phyloP scores from a whole-genome alignment of 1,139 yeast genomes.

The Lodderomyces metapsilosis region DNA sequence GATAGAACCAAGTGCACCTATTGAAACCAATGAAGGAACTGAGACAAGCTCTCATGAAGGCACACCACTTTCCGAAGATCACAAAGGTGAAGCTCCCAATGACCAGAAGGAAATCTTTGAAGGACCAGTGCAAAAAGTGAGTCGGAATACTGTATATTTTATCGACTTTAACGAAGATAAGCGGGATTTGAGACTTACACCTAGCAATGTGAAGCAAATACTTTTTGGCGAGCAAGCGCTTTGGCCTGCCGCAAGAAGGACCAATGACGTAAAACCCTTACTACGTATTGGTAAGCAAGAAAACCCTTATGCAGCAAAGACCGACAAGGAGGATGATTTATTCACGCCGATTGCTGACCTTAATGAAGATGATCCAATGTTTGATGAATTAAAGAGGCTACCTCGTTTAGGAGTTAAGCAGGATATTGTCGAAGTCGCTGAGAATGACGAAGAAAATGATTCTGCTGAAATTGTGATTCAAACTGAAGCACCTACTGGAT shows the following conservation, averaged over 20 bases:
- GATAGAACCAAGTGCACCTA: not conserved
- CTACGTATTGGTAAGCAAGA: slow-evolving; percentile 44
- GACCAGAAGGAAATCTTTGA: slow-evolving; percentile 36
- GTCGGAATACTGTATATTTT: slow-evolving; percentile 48
- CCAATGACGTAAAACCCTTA: slow-evolving; percentile 56
- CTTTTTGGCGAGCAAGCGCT: slow-evolving; percentile 63
- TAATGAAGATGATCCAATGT: slow-evolving; percentile 39
- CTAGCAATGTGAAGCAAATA: slow-evolving; percentile 36
- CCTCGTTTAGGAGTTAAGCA: slow-evolving; percentile 67
- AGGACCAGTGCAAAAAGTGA: slow-evolving; percentile 65
- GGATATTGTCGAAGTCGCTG: slow-evolving; percentile 43
- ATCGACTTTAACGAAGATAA: slow-evolving; percentile 43
- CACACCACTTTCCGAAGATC: not conserved
- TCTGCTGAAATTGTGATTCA: slow-evolving; percentile 47
- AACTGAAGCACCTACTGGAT: slow-evolving; percentile 74
- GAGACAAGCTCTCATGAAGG: not conserved
- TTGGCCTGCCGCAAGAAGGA: slow-evolving; percentile 51
- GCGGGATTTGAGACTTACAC: slow-evolving; percentile 20
- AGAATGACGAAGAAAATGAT: slow-evolving; percentile 41
- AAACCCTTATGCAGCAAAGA: slow-evolving; percentile 37
- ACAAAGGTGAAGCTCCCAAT: not conserved
- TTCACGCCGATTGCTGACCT: slow-evolving; percentile 35
- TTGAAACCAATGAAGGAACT: not conserved
- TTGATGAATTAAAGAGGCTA: slow-evolving; percentile 52
- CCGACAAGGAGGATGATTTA: slow-evolving; percentile 35